phyloP scores from a whole-genome alignment of 805 yeast genomes.

The Yamadazyma akitaensis region DNA sequence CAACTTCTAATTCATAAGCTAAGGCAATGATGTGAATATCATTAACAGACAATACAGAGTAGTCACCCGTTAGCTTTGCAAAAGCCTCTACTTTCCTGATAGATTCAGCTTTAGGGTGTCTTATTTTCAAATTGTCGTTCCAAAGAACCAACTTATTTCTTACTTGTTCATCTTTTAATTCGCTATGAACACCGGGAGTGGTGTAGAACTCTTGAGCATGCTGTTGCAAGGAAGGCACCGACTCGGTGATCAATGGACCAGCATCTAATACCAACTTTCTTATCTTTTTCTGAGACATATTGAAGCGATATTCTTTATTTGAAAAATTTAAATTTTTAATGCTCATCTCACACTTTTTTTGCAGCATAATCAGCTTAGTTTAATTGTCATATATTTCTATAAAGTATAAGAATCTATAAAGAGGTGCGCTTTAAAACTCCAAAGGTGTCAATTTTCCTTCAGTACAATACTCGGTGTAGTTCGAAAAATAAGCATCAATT shows the following conservation, averaged over 20 bases:
- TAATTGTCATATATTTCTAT: background rate
- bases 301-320: background rate
- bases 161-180: conserved; percentile 82
- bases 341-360: conserved; percentile 4
- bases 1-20: conserved; percentile 81
- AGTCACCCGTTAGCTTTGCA: conserved; percentile 89
- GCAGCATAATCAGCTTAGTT: background rate
- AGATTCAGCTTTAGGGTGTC: conserved; percentile 72
- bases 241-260: conserved; percentile 86
- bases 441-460: conserved; percentile 9
- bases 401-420: background rate
- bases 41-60: conserved; percentile 77
- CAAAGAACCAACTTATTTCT: conserved; percentile 76
- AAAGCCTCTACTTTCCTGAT: conserved; percentile 69
- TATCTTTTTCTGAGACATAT: conserved; percentile 25
- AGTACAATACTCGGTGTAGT: conserved; percentile 38
- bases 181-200: conserved; percentile 87
- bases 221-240: conserved; percentile 67
- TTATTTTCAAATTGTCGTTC: conserved; percentile 65
- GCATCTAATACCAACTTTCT: conserved; percentile 82
- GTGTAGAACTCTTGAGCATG: conserved; percentile 75
- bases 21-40: conserved; percentile 92
- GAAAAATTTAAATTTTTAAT: conserved; percentile 1
- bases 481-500: conserved; percentile 29
- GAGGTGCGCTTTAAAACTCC: conserved; percentile 1